Base-by-base conservation (phyloP, 164 flowering plant species). In the Umbellularia californica region DNA sequence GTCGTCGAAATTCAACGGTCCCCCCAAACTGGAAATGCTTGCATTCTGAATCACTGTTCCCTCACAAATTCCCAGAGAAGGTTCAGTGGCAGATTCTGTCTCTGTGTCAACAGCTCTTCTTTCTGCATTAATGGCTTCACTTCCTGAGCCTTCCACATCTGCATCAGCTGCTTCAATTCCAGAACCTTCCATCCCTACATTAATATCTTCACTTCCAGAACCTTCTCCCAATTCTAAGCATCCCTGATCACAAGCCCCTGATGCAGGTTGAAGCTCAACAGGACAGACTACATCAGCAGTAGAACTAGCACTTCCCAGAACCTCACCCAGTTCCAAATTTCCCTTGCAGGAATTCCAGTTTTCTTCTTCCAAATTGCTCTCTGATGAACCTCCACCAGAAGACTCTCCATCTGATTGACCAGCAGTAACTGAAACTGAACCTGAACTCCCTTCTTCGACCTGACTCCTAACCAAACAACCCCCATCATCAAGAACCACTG, bases 321-420 rank as follows among this genome's bases (percentile, higher is more conserved):
- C 78, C 77, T 65, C 82, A 68, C 28, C 75, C 47, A 70, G 63
- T 72, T 70, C 79, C 11, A 58, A 58, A 27, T 22, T 63, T 71
- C 75, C 79, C 25, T 71, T 72, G 2, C 25, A 25, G 74, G 60
- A 71, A 58, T 50, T 63, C 27, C 78, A 87, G 71, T 77, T 82
- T 66, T 89, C 90, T 83, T 79, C 90, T 73, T 93, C 92, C 75
- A 87, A 85, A 72, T 84, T 84, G 78, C 85, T 87, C 69, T 79
- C 81, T 66, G 80, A 73, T 0, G 88, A 85, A 28, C 80, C 81
- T 68, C 80, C 87, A 74, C 82, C 83, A 41, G 83, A 82, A 68
- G 77, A 72, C 14, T 80, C 86, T 14, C 82, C 86, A 62, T 80
- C 86, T 14, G 73, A 72, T 70, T 78, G 81, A 47, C 65, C 82